These are phyloP conservation scores for Geopyxis carbonaria DNA, from an alignment of 495 filamentous ascomycete genomes.

Conservation along the genomic window DNA sequence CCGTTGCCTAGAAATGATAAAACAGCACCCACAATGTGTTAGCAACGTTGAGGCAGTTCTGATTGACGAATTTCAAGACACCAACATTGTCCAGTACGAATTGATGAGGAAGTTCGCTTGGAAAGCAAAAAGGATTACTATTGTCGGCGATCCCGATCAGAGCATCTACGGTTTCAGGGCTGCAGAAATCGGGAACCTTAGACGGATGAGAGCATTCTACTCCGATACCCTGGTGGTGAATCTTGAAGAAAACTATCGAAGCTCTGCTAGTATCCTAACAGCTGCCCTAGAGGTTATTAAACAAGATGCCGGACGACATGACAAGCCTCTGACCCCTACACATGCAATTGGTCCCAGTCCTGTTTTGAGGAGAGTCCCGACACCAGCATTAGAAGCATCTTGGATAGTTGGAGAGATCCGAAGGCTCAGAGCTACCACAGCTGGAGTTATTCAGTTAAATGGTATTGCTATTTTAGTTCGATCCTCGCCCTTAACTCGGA, in stretches of 20 bases:
- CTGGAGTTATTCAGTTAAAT: constrained; percentile 48
- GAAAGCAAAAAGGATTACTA: constrained; percentile 55
- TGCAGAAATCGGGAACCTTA: constrained; percentile 82
- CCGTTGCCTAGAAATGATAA: constrained; percentile 65
- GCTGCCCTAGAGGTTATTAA: constrained; percentile 76
- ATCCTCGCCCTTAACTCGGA: constrained; percentile 64
- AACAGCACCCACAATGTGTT: constrained; percentile 63
- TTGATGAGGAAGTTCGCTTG: constrained; percentile 82
- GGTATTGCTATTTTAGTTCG: constrained; percentile 81
- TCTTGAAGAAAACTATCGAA: constrained; percentile 92
- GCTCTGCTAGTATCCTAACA: constrained; percentile 72
- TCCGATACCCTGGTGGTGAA: constrained; percentile 62
- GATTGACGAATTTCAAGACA: constrained; percentile 98
- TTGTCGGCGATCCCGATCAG: constrained; percentile 95
- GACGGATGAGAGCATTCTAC: constrained; percentile 58
- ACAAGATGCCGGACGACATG: constrained; percentile 65
- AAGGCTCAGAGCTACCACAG: constrained; percentile 52
- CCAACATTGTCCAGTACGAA: constrained; percentile 87
- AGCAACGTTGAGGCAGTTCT: constrained; percentile 80
- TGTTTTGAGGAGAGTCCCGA: constrained; percentile 61
- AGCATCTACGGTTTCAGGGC: constrained; percentile 98
- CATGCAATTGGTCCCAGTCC: constrained; percentile 69
- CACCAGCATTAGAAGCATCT: constrained; percentile 54
- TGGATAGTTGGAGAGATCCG: constrained; percentile 86
- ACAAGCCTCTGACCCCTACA: constrained; percentile 62